Evolutionary conservation across 2,329 filamentous ascomycete species (phyloP), one percentile per base, ranked within the genome.

Genomic region (Calonectria pseudoturangicola): DNA sequence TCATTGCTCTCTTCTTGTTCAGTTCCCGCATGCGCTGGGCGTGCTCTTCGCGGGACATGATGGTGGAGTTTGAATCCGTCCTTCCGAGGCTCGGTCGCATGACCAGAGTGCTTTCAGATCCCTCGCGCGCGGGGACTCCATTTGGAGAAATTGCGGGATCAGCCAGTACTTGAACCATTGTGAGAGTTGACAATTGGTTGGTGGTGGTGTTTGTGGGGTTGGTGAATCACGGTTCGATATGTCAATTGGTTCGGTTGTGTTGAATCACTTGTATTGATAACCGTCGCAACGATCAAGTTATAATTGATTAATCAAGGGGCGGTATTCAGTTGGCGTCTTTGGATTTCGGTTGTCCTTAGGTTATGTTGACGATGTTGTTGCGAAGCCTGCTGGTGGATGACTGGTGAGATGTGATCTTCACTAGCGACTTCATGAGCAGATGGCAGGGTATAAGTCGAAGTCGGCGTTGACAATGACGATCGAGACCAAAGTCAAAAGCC

Each of bases 41-140:
- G 69, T 87, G 84, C 66, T 88, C 87, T 70, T 88, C 86, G 36
- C 84, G 80, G 58, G 81, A 82, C 79, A 84, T 82, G 41, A 81
- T 71, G 62, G 77, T 73, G 13, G 77, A 77, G 51, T 79, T 73
- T 13, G 77, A 77, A 50, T 80, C 79, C 28, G 73, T 79, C 45
- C 79, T 75, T 45, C 74, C 73, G 54, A 79, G 72, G 54, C 65
- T 74, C 60, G 77, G 76, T 71, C 80, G 70, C 72, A 72, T 79
- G 70, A 54, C 66, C 21, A 72, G 71, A 54, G 73, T 51, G 21
- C 74, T 75, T 72, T 82, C 76, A 28, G 71, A 67, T 25, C 72
- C 66, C 54, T 82, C 81, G 25, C 79, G 73, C 51, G 72, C 72
- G 10, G 76, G 73, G 43, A 73, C 77, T 64, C 78, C 77, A 43